Conservation (phyloP, 768 basidiomycete genomes). For the Pulveroboletus sp. region DNA sequence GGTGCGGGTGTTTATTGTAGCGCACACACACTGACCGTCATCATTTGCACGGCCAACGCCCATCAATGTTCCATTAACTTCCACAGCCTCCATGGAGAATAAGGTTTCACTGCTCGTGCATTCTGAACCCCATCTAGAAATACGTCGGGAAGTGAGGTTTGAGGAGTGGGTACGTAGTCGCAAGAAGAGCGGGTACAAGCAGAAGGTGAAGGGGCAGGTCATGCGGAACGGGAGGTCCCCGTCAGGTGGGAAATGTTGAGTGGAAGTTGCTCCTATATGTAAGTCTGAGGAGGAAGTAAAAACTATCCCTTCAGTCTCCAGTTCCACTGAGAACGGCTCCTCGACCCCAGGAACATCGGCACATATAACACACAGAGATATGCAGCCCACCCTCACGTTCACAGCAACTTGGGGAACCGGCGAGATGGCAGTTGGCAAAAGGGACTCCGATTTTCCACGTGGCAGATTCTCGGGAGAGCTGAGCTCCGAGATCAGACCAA, state of each 20-base stretch:
- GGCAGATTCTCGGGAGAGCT: conserved; percentile 12
- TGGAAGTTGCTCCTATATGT: conserved; percentile 20
- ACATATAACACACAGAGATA: conserved; percentile 50
- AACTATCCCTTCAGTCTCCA: conserved; percentile 51
- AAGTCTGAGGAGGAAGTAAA: conserved; percentile 43
- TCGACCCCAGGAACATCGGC: conserved; percentile 34
- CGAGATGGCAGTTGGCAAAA: conserved; percentile 30
- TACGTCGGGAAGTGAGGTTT: conserved; percentile 21
- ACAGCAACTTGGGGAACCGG: conserved; percentile 48
- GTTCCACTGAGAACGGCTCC: conserved; percentile 49
- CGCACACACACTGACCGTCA: conserved; percentile 33
- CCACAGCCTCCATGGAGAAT: conserved; percentile 54
- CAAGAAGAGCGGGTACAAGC: conserved; percentile 49
- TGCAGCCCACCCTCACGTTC: conserved; percentile 44
- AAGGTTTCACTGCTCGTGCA: conserved; percentile 45
- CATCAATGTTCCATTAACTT: conserved; percentile 41
- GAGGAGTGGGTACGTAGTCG: conserved; percentile 41
- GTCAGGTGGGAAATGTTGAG: conserved; percentile 18
- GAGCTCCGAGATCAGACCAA: conserved; percentile 31
- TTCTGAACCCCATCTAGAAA: conserved; percentile 33
- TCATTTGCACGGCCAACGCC: conserved; percentile 50
- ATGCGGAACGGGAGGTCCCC: conserved; percentile 44
- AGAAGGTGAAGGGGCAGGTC: conserved; percentile 37
- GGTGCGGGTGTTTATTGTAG: conserved; percentile 41
- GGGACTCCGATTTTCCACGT: conserved; percentile 1